Evolutionary conservation across 345 rosid species (phyloP).

Genomic region (Hypericum perforatum): DNA sequence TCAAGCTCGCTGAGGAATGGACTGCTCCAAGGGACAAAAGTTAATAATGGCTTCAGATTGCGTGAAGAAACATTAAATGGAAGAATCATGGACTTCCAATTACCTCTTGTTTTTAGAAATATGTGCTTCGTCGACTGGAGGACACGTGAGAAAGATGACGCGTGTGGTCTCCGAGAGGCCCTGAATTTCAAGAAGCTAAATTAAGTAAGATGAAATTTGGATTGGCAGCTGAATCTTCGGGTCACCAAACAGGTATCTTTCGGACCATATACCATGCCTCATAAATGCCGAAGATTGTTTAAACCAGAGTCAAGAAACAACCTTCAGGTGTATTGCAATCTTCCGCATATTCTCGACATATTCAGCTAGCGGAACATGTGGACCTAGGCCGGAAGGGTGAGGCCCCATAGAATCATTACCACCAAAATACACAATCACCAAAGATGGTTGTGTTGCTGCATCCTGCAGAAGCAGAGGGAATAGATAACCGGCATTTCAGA

Average conservation of each 20-base stretch:
- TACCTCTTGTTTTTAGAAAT: conserved; percentile 1
- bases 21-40: neutral
- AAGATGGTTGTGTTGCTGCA: conserved; percentile 13
- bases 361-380: conserved; percentile 19
- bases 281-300: no score
- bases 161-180: conserved; percentile 18
- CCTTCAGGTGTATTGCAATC: conserved; percentile 18
- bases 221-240: neutral
- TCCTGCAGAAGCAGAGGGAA: conserved; percentile 8
- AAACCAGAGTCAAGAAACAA: neutral
- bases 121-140: conserved; percentile 16
- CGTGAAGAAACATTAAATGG: neutral
- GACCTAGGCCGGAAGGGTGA: conserved; percentile 17
- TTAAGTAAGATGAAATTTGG: neutral
- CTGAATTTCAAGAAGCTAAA: conserved; percentile 12
- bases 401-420: conserved; percentile 16
- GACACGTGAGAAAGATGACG: conserved; percentile 15
- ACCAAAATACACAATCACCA: conserved; percentile 20
- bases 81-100: neutral
- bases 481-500: no score
- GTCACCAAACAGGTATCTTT: no score
- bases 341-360: conserved; percentile 15
- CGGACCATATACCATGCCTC: no score
- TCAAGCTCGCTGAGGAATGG: neutral
- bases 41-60: neutral